Base-by-base conservation (phyloP, 2,329 filamentous ascomycete species). In the Monilinia fructicola region DNA sequence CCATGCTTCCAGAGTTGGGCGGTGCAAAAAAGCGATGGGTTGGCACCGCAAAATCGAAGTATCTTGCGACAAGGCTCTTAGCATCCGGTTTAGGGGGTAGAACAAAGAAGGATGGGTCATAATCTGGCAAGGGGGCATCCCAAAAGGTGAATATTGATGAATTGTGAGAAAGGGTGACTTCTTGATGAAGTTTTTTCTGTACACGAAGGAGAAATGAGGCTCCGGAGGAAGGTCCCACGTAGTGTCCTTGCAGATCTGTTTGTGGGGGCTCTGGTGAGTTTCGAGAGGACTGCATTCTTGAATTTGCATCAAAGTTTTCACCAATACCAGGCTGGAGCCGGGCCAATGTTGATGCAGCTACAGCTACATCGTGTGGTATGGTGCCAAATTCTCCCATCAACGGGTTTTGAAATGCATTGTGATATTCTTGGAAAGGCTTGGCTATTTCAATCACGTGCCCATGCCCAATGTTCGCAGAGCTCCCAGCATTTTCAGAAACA, bases 11-110 rank as follows among this genome's bases (percentile, higher is more conserved):
- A 85, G 81, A 2, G 81, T 83, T 0, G 83, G 82, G 0, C 83
- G 78, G 71, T 87, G 84, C 26, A 87, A 71, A 66, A 66, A 87
- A 84, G 4, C 85, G 81, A 69, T 87, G 86, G 0, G 85, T 87
- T 0, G 85, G 84, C 26, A 85, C 83, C 9, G 84, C 85, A 66
- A 84, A 85, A 56, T 87, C 84, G 68, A 87, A 87, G 64, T 87
- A 87, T 9, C 84, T 77, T 10, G 79, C 78, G 5, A 87, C 14
- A 77, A 75, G 14, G 9, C n/a, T 60, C 16, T 68, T 42, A 14
- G 71, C 71, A 46, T 69, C 68, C 7, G 26, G 63, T 48, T 68
- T 69, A 11, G 69, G 66, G 4, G 69, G 70, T 14, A 84, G 71
- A 9, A 80, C 74, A 66, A 80, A 81, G 63, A 80, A 79, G 0